A percentile compares a stretch with the other conserved stretches of the same genome.
These are phyloP conservation scores for Aphanomyces invadans DNA, from an alignment of 352 stramenopile species.

Conservation along the genomic window DNA sequence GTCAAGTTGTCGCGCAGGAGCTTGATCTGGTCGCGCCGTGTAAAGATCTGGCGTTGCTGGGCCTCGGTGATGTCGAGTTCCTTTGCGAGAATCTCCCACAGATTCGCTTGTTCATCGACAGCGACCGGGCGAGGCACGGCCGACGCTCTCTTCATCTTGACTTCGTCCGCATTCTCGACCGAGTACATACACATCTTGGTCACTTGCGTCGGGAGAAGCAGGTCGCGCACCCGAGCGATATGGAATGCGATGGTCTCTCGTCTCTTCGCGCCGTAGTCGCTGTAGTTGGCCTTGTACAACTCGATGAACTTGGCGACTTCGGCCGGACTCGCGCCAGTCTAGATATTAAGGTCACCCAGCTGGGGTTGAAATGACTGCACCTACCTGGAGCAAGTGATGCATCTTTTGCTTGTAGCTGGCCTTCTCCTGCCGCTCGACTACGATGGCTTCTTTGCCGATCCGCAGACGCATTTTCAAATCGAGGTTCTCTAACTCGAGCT, in stretches of 20 bases:
- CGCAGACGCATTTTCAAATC: constrained; percentile 74
- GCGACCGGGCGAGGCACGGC: constrained; percentile 3
- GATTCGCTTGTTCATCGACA: constrained; percentile 35
- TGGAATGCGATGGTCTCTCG: constrained; percentile 69
- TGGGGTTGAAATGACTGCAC: no score
- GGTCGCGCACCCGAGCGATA: constrained; percentile 53
- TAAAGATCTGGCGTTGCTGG: constrained; percentile 59
- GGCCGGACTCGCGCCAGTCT: constrained; percentile 40
- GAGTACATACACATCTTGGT: constrained; percentile 73
- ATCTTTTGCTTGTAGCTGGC: constrained; percentile 75
- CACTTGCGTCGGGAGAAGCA: constrained; percentile 67
- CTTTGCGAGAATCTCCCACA: constrained; percentile 65
- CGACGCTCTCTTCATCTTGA: constrained; percentile 50
- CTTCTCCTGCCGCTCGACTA: constrained; percentile 68
- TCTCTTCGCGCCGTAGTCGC: constrained; percentile 66
- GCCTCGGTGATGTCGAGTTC: constrained; percentile 58
- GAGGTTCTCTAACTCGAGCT: constrained; percentile 66
- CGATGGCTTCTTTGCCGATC: constrained; percentile 68
- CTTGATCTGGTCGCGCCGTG: constrained; percentile 49
- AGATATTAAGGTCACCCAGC: constrained; percentile 26
- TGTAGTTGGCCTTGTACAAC: constrained; percentile 79
- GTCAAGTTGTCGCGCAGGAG: constrained; percentile 60
- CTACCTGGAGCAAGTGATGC: constrained; percentile 63
- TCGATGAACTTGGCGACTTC: constrained; percentile 72
- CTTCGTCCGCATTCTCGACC: constrained; percentile 61